Percentiles rank a stretch among this genome's conserved stretches.
These are phyloP conservation scores for Aspergillus aculeatus DNA, from an alignment of 2,329 filamentous ascomycete species.

Conservation along the genomic window DNA sequence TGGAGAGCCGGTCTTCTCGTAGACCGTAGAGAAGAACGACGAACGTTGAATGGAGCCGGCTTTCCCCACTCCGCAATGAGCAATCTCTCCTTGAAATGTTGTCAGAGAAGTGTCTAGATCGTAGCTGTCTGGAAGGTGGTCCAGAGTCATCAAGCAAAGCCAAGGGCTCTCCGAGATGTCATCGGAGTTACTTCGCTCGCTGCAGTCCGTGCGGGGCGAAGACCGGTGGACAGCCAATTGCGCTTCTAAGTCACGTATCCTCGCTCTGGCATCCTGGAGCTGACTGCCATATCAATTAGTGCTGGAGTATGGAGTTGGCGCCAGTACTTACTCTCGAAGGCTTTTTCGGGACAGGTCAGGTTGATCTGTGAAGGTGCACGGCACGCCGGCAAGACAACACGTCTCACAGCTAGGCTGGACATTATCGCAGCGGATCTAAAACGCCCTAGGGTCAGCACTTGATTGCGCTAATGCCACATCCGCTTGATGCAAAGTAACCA, in stretches of 20 bases:
- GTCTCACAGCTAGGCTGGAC: slow-evolving; percentile 26
- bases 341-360: slow-evolving; percentile 16
- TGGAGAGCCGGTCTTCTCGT: slow-evolving; percentile 15
- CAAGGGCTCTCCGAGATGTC: neutral
- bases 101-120: slow-evolving; percentile 19
- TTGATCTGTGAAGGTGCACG: slow-evolving; percentile 22
- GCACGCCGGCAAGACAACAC: slow-evolving; percentile 20
- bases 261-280: slow-evolving; percentile 21
- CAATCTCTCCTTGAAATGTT: slow-evolving; percentile 23
- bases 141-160: neutral
- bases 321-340: slow-evolving; percentile 19
- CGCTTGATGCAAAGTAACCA: neutral
- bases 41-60: slow-evolving; percentile 18
- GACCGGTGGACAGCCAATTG: neutral
- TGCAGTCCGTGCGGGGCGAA: neutral
- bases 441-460: neutral
- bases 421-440: slow-evolving; percentile 28
- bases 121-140: slow-evolving; percentile 17
- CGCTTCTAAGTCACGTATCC: slow-evolving; percentile 21
- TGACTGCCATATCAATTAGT: slow-evolving; percentile 14
- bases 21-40: slow-evolving; percentile 17
- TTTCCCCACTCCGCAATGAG: slow-evolving; percentile 20
- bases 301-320: neutral
- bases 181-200: neutral
- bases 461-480: no score